Base-by-base conservation (phyloP, 176 grass and related monocot genomes). In the Oryza brachyantha region DNA sequence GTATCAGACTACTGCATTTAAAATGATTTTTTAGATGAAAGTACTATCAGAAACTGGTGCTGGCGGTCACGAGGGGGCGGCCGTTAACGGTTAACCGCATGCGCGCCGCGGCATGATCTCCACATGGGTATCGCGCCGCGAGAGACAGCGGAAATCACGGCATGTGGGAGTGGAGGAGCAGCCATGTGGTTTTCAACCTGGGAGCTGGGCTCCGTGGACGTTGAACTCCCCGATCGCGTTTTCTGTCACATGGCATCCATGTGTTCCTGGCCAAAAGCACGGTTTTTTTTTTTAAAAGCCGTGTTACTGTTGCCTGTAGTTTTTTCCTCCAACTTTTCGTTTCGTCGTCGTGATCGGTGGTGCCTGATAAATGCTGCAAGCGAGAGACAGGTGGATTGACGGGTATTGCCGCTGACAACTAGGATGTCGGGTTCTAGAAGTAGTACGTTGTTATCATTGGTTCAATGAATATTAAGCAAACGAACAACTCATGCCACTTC, bases 221-320 rank as follows among this genome's bases (percentile, higher is more conserved):
- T n/a, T 52, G 48, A 52, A 52, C 0, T 52, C 5, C 4, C 13
- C 5, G 17, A n/a, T 52, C 17, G 50, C 50, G 19, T 54, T 54
- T 76, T 52, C 71, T 12, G 17, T 39, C 84, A 76, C 78, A 55
- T 70, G 85, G 64, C 72, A 10, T 35, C 54, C 78, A 76, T 63
- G 71, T 75, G 77, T 31, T n/a, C n/a, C 7, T n/a, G 6, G 41
- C 24, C 31, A 5, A 77, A 29, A 9, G 64, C 54, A 36, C 37
- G 34, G 37, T 19, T 1, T 4, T 35, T 43, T 17, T 52, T 11
- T n/a, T n/a, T n/a, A n/a, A n/a, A n/a, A 36, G 43, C 37, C 31
- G 25, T 31, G 19, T 66, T 41, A 24, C 5, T n/a, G n/a, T 28
- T 7, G 38, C 31, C 0, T 28, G 7, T 70, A 35, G 11, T 58